Conservation (phyloP, 2,329 filamentous ascomycete genomes). For the Coleophoma cylindrospora region DNA sequence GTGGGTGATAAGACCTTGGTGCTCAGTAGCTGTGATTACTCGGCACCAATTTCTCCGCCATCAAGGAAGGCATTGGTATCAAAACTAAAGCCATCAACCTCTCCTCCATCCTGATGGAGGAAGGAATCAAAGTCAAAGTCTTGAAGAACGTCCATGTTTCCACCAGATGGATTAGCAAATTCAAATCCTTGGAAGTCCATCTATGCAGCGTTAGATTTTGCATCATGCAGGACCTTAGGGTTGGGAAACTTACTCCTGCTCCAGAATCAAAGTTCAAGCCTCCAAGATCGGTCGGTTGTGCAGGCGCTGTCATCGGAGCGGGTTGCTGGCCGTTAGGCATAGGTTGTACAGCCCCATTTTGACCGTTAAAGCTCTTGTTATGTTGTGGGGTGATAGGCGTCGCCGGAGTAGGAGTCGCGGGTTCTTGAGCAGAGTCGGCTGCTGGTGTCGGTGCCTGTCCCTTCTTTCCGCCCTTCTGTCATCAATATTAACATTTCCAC, state of each 20-base stretch:
- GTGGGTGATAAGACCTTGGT: background rate
- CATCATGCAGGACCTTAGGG: background rate
- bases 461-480: slow-evolving; percentile 44
- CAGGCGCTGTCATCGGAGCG: slow-evolving; percentile 37
- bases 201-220: slow-evolving; percentile 17
- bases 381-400: slow-evolving; percentile 61
- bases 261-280: slow-evolving; percentile 40
- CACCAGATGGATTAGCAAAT: slow-evolving; percentile 47
- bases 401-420: slow-evolving; percentile 54
- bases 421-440: slow-evolving; percentile 49
- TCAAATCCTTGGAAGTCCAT: slow-evolving; percentile 35
- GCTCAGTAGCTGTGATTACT: slow-evolving; percentile 29
- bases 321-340: slow-evolving; percentile 30
- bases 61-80: slow-evolving; percentile 48
- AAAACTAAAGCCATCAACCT: slow-evolving; percentile 48
- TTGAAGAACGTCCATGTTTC: slow-evolving; percentile 51
- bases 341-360: slow-evolving; percentile 37
- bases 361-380: slow-evolving; percentile 42
- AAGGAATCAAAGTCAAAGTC: slow-evolving; percentile 68
- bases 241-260: slow-evolving; percentile 9
- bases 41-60: slow-evolving; percentile 51
- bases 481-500: slow-evolving; percentile 28
- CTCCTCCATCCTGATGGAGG: slow-evolving; percentile 50
- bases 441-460: slow-evolving; percentile 58
- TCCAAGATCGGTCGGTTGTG: slow-evolving; percentile 40